A percentile compares a stretch with the other conserved stretches of the same genome.
Evolutionary conservation across 2,329 filamentous ascomycete species (phyloP).

Genomic region (Fusarium longipes): DNA sequence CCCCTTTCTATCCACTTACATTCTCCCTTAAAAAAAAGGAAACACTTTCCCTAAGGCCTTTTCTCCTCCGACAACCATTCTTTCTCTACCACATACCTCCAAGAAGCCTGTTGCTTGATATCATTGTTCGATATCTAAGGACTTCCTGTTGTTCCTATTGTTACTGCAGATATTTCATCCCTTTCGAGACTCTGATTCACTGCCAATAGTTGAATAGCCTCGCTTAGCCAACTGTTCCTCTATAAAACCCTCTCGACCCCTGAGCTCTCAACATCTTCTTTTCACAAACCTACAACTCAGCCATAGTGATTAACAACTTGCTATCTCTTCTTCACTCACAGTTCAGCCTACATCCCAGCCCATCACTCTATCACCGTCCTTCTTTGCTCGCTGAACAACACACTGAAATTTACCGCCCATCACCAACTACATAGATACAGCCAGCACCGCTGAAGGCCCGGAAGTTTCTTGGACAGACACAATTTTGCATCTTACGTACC

Average conservation of each 20-base stretch:
- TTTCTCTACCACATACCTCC: neutral
- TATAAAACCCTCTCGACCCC: neutral
- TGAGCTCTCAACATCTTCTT: neutral
- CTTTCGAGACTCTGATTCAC: constrained; percentile 5
- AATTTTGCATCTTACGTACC: neutral
- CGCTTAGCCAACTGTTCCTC: neutral
- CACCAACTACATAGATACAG: neutral
- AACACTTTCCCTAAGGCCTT: neutral
- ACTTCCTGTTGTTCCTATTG: neutral
- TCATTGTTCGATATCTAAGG: neutral
- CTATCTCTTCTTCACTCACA: neutral
- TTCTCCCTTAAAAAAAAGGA: neutral
- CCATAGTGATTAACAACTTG: constrained; percentile 18
- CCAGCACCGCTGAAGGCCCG: neutral
- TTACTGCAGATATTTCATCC: constrained; percentile 10
- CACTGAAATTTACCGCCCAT: neutral
- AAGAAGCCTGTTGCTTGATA: neutral
- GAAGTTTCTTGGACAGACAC: constrained; percentile 25
- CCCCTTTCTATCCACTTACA: constrained; percentile 3
- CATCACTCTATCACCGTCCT: neutral
- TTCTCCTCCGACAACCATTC: neutral
- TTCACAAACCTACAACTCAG: neutral
- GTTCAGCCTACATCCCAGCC: neutral
- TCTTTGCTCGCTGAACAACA: neutral
- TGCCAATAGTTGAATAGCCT: neutral